Conservation (phyloP, 768 basidiomycete species). For the Leucogyrophana mollusca region DNA sequence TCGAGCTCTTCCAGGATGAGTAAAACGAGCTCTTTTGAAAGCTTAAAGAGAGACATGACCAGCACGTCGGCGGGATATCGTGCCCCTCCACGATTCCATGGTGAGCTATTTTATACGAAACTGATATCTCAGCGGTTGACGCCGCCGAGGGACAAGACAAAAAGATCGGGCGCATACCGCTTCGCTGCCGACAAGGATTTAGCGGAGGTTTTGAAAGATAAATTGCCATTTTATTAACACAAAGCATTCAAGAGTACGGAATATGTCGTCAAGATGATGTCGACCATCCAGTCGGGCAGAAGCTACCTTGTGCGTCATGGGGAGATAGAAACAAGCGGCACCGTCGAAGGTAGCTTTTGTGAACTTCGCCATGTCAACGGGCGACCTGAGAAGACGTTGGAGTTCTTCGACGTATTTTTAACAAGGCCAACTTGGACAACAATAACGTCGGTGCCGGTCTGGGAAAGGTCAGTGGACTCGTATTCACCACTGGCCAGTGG, state of each 20-base stretch:
- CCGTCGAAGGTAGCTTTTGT: constrained; percentile 31
- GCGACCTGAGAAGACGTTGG: constrained; percentile 19
- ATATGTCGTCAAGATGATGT: constrained; percentile 16
- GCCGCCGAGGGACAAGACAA: constrained; percentile 29
- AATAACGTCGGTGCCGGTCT: constrained; percentile 18
- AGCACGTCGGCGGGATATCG: constrained; percentile 28
- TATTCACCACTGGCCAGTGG: background rate
- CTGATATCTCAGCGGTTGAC: constrained; percentile 17
- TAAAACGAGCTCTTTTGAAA: constrained; percentile 27
- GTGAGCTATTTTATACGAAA: constrained; percentile 27
- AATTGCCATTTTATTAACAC: constrained; percentile 22
- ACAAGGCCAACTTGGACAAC: constrained; percentile 26
- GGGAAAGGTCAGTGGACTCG: constrained; percentile 11
- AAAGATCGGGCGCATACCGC: constrained; percentile 30
- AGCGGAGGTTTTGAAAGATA: constrained; percentile 27
- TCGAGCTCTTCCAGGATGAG: constrained; percentile 33
- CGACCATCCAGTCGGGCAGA: constrained; percentile 17
- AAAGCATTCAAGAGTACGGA: constrained; percentile 23
- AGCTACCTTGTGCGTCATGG: constrained; percentile 21
- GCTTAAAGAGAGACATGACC: constrained; percentile 34
- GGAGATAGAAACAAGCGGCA: constrained; percentile 26
- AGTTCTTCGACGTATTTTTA: constrained; percentile 8
- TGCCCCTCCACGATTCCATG: constrained; percentile 9
- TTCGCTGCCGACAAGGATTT: constrained; percentile 27
- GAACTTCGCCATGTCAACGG: constrained; percentile 33